Conservation (phyloP, 192 early-diverging fungal genomes). For the Phycomyces nitens region DNA sequence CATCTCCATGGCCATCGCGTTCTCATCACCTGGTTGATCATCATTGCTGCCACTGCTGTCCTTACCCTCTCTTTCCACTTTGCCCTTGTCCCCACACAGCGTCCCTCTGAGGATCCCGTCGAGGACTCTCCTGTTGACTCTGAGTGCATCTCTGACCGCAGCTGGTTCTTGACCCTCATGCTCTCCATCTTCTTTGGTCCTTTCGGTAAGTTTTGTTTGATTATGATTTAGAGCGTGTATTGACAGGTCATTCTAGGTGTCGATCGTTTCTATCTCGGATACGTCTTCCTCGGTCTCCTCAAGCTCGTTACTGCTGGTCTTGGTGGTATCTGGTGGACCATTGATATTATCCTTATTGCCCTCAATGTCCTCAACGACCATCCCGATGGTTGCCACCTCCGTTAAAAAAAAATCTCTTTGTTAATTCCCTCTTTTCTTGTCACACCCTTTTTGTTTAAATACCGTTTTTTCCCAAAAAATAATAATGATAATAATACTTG, state of each 20-base stretch:
- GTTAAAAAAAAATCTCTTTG: constrained; percentile 1
- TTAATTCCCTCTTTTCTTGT: background rate
- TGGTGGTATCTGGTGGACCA: constrained; percentile 46
- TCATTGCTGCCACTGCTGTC: constrained; percentile 26
- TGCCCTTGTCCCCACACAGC: constrained; percentile 1
- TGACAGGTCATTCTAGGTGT: constrained; percentile 37
- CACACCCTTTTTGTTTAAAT: background rate
- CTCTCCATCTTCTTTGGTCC: constrained; percentile 52
- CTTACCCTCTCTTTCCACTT: constrained; percentile 25
- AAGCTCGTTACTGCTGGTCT: constrained; percentile 47
- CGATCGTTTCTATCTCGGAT: constrained; percentile 55
- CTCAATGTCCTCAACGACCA: constrained; percentile 30
- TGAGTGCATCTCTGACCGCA: constrained; percentile 46
- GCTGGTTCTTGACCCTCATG: constrained; percentile 44
- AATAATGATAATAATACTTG: background rate
- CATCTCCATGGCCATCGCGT: constrained; percentile 27
- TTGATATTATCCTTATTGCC: constrained; percentile 33
- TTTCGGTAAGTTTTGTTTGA: constrained; percentile 33
- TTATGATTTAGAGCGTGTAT: too few relatives aligned
- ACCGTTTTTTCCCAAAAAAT: background rate
- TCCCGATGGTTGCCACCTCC: constrained; percentile 24
- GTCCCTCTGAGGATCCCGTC: constrained; percentile 11
- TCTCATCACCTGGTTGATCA: constrained; percentile 28
- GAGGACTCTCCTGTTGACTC: constrained; percentile 1
- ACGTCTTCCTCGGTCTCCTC: constrained; percentile 41